Conservation (phyloP, 345 rosid species). For the Rhodamnia argentea region DNA sequence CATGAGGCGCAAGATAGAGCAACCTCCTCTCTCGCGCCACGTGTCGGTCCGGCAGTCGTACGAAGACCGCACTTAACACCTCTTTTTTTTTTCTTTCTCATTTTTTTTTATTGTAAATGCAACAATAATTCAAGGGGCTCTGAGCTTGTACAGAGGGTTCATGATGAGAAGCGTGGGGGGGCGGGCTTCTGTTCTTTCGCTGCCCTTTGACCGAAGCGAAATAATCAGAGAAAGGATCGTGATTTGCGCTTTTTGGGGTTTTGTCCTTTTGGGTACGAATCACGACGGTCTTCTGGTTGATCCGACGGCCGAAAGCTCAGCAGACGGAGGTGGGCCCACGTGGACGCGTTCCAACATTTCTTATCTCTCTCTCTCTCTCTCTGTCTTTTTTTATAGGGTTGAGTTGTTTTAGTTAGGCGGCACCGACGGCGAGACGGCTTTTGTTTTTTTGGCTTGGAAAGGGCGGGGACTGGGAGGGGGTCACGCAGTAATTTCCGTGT, state of each 20-base stretch:
- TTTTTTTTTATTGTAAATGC: neutral
- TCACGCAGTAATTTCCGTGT: constrained; percentile 3
- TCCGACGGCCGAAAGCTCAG: constrained; percentile 2
- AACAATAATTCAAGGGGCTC: neutral
- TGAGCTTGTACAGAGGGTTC: neutral
- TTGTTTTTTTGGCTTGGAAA: neutral
- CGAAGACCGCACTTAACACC: neutral
- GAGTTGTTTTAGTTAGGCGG: constrained; percentile 1
- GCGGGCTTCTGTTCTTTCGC: neutral
- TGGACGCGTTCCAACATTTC: neutral
- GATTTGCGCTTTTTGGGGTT: neutral
- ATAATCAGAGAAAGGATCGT: neutral
- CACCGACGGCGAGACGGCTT: constrained; percentile 12
- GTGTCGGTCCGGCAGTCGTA: neutral
- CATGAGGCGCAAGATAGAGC: neutral
- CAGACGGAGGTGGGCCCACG: neutral
- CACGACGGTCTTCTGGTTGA: neutral
- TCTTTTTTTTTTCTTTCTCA: neutral
- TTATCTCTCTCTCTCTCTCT: neutral
- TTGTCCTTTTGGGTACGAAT: neutral
- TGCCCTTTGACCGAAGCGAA: neutral
- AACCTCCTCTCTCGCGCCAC: neutral
- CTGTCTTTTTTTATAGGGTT: neutral
- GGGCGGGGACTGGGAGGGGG: neutral
- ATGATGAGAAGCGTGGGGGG: neutral